Evolutionary conservation across 1,284 basidiomycete genomes (phyloP), one percentile per base, ranked within the genome.

Genomic region (Ganoderma resinaceum): DNA sequence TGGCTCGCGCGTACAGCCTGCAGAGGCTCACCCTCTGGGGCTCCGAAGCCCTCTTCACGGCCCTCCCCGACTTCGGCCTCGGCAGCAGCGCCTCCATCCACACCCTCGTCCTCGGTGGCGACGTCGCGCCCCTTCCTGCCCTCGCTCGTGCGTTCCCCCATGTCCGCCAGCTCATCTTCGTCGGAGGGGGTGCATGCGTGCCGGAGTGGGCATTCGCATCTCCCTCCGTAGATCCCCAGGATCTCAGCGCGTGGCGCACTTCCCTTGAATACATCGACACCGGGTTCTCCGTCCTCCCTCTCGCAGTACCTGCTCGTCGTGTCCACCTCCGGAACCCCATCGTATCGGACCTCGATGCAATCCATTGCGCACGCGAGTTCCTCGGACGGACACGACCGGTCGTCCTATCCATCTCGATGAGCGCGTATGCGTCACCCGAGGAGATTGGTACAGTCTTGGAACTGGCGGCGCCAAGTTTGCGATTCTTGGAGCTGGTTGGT

Each of bases 11-110:
- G 11, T 55, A 53, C 26, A 67, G 66, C 43, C 70, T 74, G 14
- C 71, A 70, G 59, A 62, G 61, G 64, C 65, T 73, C 65, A 74
- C 72, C 3, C 62, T 74, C 18, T 74, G 73, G 73, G 73, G 72
- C 38, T 65, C 70, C 23, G 72, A 72, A 43, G 70, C 68, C 16
- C 67, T 74, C 52, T 71, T 74, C 62, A 60, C 66, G 16, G 73
- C 70, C 11, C 66, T 55, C 55, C 73, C 73, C 33, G 61, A 61
- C 63, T 69, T 74, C 37, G 68, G 57, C 26, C 37, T 63, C 18
- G 58, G 61, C 7, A 67, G 67, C 66, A 70, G 70, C 58, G 33
- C 66, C 4, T 69, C 68, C 12, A 72, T 74, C 61, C 65, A 65
- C 29, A 70, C 71, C 8, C 68, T 74, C 31, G 57, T 73, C 33